Base-by-base conservation (phyloP, 352 stramenopile species). In the Phytophthora capsici region DNA sequence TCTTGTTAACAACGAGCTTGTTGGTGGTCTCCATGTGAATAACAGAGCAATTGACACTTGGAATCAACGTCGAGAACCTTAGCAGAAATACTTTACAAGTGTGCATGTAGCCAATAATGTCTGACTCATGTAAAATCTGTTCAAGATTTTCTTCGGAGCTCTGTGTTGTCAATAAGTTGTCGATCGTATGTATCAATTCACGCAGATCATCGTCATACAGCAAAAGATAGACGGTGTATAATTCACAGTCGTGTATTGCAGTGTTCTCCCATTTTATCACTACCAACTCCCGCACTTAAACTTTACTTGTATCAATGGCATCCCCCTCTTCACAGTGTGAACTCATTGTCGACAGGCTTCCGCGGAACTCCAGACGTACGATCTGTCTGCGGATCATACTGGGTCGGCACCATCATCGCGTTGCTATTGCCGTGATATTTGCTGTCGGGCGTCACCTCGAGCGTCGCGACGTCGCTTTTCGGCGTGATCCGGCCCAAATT, bases 381-480 rank as follows among this genome's bases (percentile, higher is more conserved):
- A 32, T 66, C 57, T 45, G 17, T 16, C 34, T 74, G 51, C 3
- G 66, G 61, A 25, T 74, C 61, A 34, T 67, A 69, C 38, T 66
- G 63, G 43, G 52, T 75, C 25, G 66, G 53, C 7, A 51, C 43
- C 32, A 61, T 37, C 36, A 54, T 51, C 13, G 45, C 32, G 8
- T 49, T 32, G 12, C 43, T 22, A 28, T 60, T 56, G 30, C 53
- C 45, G 20, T 75, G 57, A 43, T 66, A 71, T n/a, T 54, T 45
- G 20, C 45, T 59, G 26, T 63, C 61, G 13, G 57, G 57, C 12
- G 64, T 75, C 36, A 74, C 51, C 50, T 74, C 43, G 19, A 75
- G 51, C 25, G 69, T 77, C 41, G 69, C 64, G 17, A 77, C 52
- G 36, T 67, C 59, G 36, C 59, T 73, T 36, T 73, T 69, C 6